Percentiles rank a stretch among this genome's conserved stretches.
phyloP scores from a whole-genome alignment of 306 rosid species.

The Sindora glabra region DNA sequence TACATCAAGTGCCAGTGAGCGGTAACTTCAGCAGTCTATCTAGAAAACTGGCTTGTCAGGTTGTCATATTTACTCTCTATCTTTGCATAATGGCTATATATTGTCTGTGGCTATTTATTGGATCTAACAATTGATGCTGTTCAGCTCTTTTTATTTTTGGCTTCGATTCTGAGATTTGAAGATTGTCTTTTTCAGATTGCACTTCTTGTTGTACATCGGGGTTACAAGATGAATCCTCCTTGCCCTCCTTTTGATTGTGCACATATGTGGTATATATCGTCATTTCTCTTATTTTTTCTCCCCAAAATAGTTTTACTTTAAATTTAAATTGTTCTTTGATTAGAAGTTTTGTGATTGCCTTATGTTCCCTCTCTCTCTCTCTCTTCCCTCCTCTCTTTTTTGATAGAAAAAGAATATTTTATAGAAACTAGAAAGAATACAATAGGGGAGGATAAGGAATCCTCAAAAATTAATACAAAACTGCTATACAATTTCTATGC shows the following conservation, averaged over 20 bases:
- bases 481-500: too few relatives aligned
- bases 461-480: too few relatives aligned
- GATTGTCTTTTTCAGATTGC: conserved; percentile 78
- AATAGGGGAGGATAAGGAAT: too few relatives aligned
- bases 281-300: background rate
- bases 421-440: too few relatives aligned
- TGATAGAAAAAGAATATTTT: too few relatives aligned
- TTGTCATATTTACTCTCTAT: conserved; percentile 30
- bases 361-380: too few relatives aligned
- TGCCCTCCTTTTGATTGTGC: conserved; percentile 96
- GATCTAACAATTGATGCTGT: conserved; percentile 2
- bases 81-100: conserved; percentile 13
- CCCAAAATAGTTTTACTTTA: too few relatives aligned
- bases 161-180: conserved; percentile 21
- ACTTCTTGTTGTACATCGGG: conserved; percentile 76
- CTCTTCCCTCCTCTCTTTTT: too few relatives aligned
- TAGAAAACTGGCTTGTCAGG: conserved; percentile 87
- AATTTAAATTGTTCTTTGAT: too few relatives aligned
- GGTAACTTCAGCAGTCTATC: conserved; percentile 81
- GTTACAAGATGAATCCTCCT: conserved; percentile 88
- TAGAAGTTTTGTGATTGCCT: background rate
- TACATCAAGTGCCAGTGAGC: conserved; percentile 94
- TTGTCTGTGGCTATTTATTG: background rate
- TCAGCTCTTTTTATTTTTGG: conserved; percentile 12
- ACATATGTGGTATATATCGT: conserved; percentile 70